Evolutionary conservation across 768 basidiomycete genomes (phyloP).

Genomic region (Sporobolomyces phaffii): DNA sequence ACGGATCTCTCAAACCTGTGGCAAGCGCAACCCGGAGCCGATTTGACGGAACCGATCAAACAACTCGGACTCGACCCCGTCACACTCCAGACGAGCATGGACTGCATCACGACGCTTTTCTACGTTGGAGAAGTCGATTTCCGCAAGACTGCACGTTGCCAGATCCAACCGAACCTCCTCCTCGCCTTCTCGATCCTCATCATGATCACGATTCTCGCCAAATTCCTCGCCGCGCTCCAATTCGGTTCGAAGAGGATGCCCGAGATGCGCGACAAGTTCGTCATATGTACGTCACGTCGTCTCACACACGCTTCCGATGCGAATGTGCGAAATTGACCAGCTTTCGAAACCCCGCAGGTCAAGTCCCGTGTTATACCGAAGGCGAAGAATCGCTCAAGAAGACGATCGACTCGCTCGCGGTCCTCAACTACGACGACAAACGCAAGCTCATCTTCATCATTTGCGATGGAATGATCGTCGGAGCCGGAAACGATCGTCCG

Average conservation of each 20-base stretch:
- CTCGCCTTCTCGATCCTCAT: conserved; percentile 83
- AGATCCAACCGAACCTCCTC: conserved; percentile 82
- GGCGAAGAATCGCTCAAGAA: conserved; percentile 73
- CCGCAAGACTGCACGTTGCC: conserved; percentile 80
- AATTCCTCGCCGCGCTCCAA: conserved; percentile 86
- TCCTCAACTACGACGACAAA: conserved; percentile 95
- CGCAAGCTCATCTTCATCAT: conserved; percentile 87
- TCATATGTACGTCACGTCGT: conserved; percentile 60
- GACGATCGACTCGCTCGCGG: conserved; percentile 90
- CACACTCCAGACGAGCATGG: conserved; percentile 49
- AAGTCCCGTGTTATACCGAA: conserved; percentile 90
- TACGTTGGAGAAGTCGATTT: conserved; percentile 79
- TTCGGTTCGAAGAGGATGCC: conserved; percentile 74
- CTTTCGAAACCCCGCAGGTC: too few relatives aligned
- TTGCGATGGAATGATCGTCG: conserved; percentile 96
- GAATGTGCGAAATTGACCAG: too few relatives aligned
- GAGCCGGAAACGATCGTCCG: conserved; percentile 77
- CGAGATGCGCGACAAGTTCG: conserved; percentile 93
- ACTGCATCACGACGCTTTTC: conserved; percentile 74
- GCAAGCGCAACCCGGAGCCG: conserved; percentile 73
- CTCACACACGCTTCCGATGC: neutral
- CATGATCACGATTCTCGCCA: conserved; percentile 74
- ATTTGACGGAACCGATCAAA: conserved; percentile 66
- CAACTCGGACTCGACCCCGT: conserved; percentile 50
- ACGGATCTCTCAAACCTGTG: conserved; percentile 61